phyloP scores from a whole-genome alignment of 768 basidiomycete species.

The Lentinula boryana region DNA sequence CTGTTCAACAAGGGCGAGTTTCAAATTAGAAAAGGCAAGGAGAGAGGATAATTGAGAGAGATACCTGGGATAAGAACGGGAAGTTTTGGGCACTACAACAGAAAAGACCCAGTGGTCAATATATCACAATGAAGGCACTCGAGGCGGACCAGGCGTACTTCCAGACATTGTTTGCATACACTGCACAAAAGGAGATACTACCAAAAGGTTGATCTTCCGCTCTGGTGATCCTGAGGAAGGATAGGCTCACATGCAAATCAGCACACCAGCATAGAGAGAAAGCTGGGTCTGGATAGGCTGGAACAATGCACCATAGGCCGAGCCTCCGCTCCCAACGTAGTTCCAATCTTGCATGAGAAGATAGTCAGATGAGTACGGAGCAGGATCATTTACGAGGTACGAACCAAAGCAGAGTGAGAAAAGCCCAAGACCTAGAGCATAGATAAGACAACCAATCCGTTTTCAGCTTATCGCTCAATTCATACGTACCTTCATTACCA shows the following conservation, averaged over 20 bases:
- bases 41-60: slow-evolving; percentile 7
- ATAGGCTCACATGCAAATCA: slow-evolving; percentile 14
- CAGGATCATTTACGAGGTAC: neutral
- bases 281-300: slow-evolving; percentile 38
- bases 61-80: slow-evolving; percentile 30
- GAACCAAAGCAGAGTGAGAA: slow-evolving; percentile 28
- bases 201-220: neutral
- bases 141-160: neutral
- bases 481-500: slow-evolving; percentile 37
- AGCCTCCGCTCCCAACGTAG: slow-evolving; percentile 29
- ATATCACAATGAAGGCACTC: neutral
- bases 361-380: neutral
- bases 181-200: slow-evolving; percentile 6
- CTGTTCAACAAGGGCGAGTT: slow-evolving; percentile 13
- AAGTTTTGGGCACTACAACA: slow-evolving; percentile 16
- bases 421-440: slow-evolving; percentile 7
- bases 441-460: neutral
- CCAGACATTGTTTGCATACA: slow-evolving; percentile 10
- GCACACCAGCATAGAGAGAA: slow-evolving; percentile 12
- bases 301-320: slow-evolving; percentile 30
- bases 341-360: slow-evolving; percentile 26
- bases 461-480: neutral
- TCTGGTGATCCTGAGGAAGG: neutral
- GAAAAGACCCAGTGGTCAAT: neutral
- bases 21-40: neutral